Evolutionary conservation across 306 rosid genomes (phyloP).

Genomic region (Cicer cuneatum): DNA sequence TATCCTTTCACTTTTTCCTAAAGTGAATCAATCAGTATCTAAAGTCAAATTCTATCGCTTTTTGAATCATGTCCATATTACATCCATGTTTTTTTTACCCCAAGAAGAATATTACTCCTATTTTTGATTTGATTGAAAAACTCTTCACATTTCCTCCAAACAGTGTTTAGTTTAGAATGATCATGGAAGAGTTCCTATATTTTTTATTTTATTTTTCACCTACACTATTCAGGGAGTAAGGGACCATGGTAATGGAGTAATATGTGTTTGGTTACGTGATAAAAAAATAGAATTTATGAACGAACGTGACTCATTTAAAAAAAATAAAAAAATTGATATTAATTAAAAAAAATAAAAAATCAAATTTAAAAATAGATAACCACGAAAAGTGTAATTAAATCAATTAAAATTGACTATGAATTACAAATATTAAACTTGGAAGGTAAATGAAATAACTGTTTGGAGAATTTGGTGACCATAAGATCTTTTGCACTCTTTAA

Average conservation of each 20-base stretch:
- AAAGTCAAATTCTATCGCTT: neutral
- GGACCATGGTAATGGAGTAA: neutral
- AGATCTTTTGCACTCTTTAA: neutral
- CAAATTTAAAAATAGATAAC: too few species aligned
- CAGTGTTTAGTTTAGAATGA: too few species aligned
- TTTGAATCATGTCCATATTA: neutral
- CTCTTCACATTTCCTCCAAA: neutral
- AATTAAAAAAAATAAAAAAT: too few species aligned
- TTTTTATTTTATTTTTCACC: too few species aligned
- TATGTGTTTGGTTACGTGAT: neutral
- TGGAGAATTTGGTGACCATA: neutral
- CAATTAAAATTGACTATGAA: too few species aligned
- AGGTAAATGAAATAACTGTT: neutral
- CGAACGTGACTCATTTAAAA: too few species aligned
- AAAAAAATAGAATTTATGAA: too few species aligned
- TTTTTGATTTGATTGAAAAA: neutral
- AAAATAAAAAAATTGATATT: too few species aligned
- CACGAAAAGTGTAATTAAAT: too few species aligned
- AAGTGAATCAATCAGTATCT: neutral
- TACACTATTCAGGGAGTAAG: too few species aligned
- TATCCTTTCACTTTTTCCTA: neutral
- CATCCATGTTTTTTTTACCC: too few species aligned
- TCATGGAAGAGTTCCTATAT: too few species aligned
- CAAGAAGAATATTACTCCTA: neutral
- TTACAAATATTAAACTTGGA: neutral